A percentile compares a stretch with the other conserved stretches of the same genome.
Evolutionary conservation across 306 rosid genomes (phyloP).

Genomic region (Pachyrhizus erosus): DNA sequence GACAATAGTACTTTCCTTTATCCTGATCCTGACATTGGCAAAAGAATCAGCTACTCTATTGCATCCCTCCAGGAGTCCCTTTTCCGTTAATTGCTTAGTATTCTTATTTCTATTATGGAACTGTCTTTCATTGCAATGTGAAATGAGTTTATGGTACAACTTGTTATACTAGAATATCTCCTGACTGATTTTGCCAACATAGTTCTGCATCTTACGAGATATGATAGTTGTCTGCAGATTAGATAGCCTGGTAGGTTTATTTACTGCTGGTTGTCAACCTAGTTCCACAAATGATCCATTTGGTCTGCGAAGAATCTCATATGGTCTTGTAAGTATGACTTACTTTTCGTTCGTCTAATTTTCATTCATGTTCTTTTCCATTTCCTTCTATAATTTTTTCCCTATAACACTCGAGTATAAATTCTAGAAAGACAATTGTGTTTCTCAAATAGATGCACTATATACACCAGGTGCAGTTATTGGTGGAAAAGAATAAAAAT

Average conservation of each 20-base stretch:
- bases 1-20: neutral
- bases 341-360: constrained; percentile 9
- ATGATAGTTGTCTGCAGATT: constrained; percentile 66
- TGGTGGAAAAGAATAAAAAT: constrained; percentile 83
- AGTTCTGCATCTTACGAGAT: constrained; percentile 37
- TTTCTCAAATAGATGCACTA: constrained; percentile 34
- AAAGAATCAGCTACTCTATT: constrained; percentile 3
- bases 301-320: constrained; percentile 91
- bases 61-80: neutral
- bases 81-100: neutral
- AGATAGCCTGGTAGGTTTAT: constrained; percentile 93
- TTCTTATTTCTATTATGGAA: constrained; percentile 16
- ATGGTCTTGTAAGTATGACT: constrained; percentile 83
- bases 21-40: constrained; percentile 2
- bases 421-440: constrained; percentile 35
- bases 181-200: neutral
- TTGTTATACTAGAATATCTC: neutral
- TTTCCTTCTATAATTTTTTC: neutral
- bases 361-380: neutral
- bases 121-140: neutral
- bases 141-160: neutral
- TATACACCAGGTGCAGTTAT: constrained; percentile 77
- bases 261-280: constrained; percentile 96
- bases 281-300: constrained; percentile 89
- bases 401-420: neutral